phyloP scores from a whole-genome alignment of 169 alveolate genomes.

The Neospora caninum region DNA sequence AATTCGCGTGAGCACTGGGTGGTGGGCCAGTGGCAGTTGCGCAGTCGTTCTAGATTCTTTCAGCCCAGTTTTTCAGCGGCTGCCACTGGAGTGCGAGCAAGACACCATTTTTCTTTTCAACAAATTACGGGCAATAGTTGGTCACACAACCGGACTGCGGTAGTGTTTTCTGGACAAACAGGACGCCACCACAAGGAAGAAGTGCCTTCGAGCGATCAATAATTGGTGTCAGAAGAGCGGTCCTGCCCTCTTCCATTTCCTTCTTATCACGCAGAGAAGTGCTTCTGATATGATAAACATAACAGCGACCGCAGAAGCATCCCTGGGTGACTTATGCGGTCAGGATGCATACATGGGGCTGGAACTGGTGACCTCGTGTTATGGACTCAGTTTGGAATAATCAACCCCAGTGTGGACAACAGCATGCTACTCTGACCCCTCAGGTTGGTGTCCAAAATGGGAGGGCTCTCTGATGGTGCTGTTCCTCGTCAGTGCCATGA shows the following conservation, averaged over 20 bases:
- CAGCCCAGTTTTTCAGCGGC: not conserved
- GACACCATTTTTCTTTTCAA: not conserved
- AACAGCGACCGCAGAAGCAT: not conserved
- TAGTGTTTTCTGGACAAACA: too few relatives aligned
- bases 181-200: too few relatives aligned
- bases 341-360: too few relatives aligned
- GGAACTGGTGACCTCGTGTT: too few relatives aligned
- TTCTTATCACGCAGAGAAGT: not conserved
- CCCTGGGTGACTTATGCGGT: too few relatives aligned
- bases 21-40: not conserved
- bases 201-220: too few relatives aligned
- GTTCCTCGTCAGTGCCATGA: not conserved
- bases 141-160: not conserved
- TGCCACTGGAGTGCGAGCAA: not conserved
- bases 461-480: not conserved
- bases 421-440: not conserved
- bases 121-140: not conserved
- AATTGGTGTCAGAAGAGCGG: too few relatives aligned
- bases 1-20: not conserved
- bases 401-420: not conserved
- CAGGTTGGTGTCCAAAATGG: not conserved
- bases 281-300: not conserved
- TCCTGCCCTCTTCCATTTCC: not conserved
- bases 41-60: not conserved
- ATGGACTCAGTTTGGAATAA: too few relatives aligned